Base-by-base conservation (phyloP, 2,329 filamentous ascomycete species). In the Aspergillus melleus region DNA sequence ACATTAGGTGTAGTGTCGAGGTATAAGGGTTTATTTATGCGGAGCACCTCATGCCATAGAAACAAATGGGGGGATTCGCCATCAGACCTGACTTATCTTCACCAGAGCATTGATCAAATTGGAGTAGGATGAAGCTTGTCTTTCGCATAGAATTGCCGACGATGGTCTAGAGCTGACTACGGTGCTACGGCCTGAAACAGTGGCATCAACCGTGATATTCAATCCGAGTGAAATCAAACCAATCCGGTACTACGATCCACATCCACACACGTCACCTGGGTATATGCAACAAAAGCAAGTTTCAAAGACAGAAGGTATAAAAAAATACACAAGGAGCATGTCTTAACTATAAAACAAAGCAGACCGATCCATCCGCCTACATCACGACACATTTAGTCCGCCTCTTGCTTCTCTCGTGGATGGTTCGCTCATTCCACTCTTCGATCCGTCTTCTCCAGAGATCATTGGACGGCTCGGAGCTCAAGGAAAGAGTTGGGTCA, bases 401-500 rank as follows among this genome's bases (percentile, higher is more conserved):
- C 53, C 70, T 74, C 57, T 68, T 73, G 55, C 64, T 70, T 54
- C 72, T 64, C 60, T 77, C 75, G 26, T 71, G 68, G 39, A 76
- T 74, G 11, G 73, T 76, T 49, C 70, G 68, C 60, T 74, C 69
- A 52, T 75, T 77, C 75, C 76, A 77, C 55, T 76, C 73, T 49
- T 75, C 72, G 56, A 77, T 76, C 22, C 74, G 71, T 14, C 68
- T 64, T 55, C 75, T 68, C 74, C 75, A 75, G 56, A 73, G 73
- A 57, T 76, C 72, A 46, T 70, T 70, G 3, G 71, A 68, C 16
- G 70, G 68, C 20, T 64, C 62, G 14, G 65, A 60, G 30, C 65
- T 66, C 3, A 65, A 64, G 29, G 72, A 68, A 50, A 68, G 70
- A 8, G 66, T 70, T 1, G 73, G 73, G 39, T 75, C 73, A 0